Conservation (phyloP, 2,329 filamentous ascomycete genomes). For the Annulohypoxylon truncatum region DNA sequence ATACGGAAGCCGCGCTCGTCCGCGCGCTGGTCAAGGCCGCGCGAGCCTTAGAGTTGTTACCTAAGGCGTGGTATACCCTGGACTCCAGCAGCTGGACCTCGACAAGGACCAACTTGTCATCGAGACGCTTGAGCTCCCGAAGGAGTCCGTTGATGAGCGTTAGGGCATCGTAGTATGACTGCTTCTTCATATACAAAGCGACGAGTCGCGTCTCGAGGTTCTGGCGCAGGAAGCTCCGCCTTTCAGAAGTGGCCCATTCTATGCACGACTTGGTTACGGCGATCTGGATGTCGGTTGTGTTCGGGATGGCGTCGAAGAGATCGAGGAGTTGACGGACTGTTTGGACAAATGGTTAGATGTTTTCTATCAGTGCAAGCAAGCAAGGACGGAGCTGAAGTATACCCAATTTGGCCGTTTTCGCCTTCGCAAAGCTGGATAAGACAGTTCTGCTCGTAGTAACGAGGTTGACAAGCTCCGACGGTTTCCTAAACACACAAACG, state of each 20-base stretch:
- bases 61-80: conserved; percentile 94
- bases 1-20: conserved; percentile 95
- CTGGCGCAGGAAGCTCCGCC: conserved; percentile 95
- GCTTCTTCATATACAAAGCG: conserved; percentile 93
- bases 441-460: conserved; percentile 91
- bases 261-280: conserved; percentile 98
- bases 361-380: neutral
- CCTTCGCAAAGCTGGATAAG: conserved; percentile 96
- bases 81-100: conserved; percentile 98
- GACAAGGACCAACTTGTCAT: conserved; percentile 97
- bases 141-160: conserved; percentile 96
- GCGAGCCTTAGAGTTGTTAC: conserved; percentile 95
- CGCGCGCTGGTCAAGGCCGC: conserved; percentile 94
- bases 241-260: conserved; percentile 97
- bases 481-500: conserved; percentile 65
- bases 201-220: conserved; percentile 98
- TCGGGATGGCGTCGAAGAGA: conserved; percentile 91
- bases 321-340: conserved; percentile 96
- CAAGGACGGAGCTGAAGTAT: conserved; percentile 51
- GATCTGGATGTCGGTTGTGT: conserved; percentile 94
- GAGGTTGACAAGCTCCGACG: conserved; percentile 87
- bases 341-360: conserved; percentile 23
- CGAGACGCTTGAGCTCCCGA: conserved; percentile 95
- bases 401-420: conserved; percentile 98
- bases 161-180: conserved; percentile 96